phyloP scores from a whole-genome alignment of 306 rosid species.

The Nissolia schottii region DNA sequence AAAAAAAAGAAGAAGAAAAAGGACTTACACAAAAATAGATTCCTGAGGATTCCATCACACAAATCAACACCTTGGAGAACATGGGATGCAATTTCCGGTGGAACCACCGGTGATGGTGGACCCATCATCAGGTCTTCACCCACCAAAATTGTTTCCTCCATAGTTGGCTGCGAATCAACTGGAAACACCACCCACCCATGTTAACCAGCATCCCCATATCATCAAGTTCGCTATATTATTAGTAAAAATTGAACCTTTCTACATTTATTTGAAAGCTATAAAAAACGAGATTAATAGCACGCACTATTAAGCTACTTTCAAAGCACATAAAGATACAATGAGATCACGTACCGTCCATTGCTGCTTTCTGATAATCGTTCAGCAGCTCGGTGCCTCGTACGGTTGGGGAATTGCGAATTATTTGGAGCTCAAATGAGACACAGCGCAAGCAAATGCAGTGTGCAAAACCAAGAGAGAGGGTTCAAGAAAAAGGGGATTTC shows the following conservation, averaged over 20 bases:
- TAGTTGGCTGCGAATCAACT: constrained; percentile 88
- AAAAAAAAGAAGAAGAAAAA: background rate
- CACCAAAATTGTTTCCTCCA: constrained; percentile 95
- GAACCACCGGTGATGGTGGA: constrained; percentile 89
- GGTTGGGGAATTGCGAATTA: background rate
- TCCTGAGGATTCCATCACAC: constrained; percentile 85
- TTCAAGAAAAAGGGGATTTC: no score
- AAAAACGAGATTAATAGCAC: background rate
- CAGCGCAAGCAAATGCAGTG: background rate
- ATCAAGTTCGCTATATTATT: background rate
- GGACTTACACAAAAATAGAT: constrained; percentile 77
- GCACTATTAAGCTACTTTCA: background rate
- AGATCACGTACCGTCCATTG: constrained; percentile 63
- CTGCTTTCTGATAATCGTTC: constrained; percentile 31
- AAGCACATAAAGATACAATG: background rate
- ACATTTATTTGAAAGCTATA: background rate
- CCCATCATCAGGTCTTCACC: constrained; percentile 95
- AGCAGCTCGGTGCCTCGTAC: background rate
- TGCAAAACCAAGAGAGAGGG: background rate
- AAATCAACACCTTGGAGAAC: constrained; percentile 85
- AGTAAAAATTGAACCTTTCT: background rate
- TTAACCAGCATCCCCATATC: background rate
- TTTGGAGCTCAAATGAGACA: background rate
- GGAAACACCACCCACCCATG: constrained; percentile 35
- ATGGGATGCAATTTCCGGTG: constrained; percentile 89